A percentile compares a stretch with the other conserved stretches of the same genome.
phyloP scores from a whole-genome alignment of 345 rosid species.

The Raphanus sativus region DNA sequence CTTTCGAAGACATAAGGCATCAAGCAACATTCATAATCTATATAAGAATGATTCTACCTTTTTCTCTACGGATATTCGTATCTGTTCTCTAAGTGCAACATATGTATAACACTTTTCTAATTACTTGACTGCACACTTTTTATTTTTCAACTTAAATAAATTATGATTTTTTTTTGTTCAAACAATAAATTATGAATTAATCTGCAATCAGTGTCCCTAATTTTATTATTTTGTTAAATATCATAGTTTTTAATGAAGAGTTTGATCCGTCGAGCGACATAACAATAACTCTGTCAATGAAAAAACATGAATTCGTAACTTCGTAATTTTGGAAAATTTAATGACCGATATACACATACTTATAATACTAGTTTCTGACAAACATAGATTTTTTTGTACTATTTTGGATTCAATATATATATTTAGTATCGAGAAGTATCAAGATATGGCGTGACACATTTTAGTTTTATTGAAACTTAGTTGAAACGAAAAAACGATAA shows the following conservation, averaged over 20 bases:
- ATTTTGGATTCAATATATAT: not conserved
- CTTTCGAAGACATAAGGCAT: not conserved
- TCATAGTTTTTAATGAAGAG: not conserved
- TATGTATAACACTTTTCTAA: not conserved
- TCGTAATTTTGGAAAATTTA: not conserved
- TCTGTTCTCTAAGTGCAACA: not conserved
- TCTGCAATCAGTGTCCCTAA: not conserved
- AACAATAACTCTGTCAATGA: not conserved
- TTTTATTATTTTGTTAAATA: not conserved
- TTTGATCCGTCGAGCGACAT: not conserved
- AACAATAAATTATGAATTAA: not conserved
- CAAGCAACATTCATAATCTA: not conserved
- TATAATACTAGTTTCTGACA: not conserved
- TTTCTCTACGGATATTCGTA: conserved; percentile 9
- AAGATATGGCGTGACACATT: not conserved
- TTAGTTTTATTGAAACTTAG: not conserved
- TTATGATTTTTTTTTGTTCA: too few relatives aligned
- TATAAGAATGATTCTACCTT: not conserved
- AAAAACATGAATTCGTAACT: not conserved
- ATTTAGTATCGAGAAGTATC: not conserved
- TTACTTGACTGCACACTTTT: not conserved
- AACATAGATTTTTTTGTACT: not conserved
- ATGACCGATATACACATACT: not conserved
- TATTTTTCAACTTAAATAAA: not conserved
- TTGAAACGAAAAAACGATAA: not conserved